phyloP scores from a whole-genome alignment of 345 rosid genomes.

The Brassica incana region DNA sequence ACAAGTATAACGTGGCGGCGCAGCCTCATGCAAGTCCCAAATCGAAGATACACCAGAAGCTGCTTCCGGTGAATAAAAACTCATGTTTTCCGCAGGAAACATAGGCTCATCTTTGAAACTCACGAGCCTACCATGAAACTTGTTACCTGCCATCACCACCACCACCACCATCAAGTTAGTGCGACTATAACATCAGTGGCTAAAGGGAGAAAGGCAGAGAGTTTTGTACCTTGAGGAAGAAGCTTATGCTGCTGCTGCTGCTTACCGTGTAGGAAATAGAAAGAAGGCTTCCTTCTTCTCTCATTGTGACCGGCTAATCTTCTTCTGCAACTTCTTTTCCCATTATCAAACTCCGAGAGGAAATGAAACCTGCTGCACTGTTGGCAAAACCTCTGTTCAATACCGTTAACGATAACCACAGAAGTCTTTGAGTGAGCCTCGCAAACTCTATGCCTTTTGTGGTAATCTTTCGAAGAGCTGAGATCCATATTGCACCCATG shows the following conservation, averaged over 20 bases:
- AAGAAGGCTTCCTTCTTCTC: constrained; percentile 81
- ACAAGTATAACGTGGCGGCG: constrained; percentile 49
- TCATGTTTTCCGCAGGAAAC: constrained; percentile 33
- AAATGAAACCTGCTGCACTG: constrained; percentile 98
- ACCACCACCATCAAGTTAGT: neutral
- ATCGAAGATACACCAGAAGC: constrained; percentile 42
- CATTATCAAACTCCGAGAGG: constrained; percentile 81
- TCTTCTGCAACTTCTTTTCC: constrained; percentile 86
- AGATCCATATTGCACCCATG: constrained; percentile 75
- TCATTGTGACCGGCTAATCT: constrained; percentile 85
- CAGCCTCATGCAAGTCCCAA: constrained; percentile 37
- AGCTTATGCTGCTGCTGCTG: constrained; percentile 37
- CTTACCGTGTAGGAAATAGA: constrained; percentile 44
- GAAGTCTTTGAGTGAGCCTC: constrained; percentile 75
- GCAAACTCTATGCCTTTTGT: constrained; percentile 83
- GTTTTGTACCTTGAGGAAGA: constrained; percentile 52
- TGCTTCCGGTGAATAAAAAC: constrained; percentile 34
- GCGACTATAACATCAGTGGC: neutral
- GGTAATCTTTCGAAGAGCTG: constrained; percentile 69
- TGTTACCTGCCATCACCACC: constrained; percentile 38
- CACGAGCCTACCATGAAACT: constrained; percentile 45
- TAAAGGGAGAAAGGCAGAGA: constrained; percentile 2
- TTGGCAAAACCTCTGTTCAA: constrained; percentile 84
- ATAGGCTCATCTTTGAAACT: constrained; percentile 54
- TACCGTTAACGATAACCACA: constrained; percentile 60